A percentile compares a stretch with the other conserved stretches of the same genome.
These are phyloP conservation scores for Fraxinus sp. DNA, from an alignment of 305 asterid species.

Conservation along the genomic window DNA sequence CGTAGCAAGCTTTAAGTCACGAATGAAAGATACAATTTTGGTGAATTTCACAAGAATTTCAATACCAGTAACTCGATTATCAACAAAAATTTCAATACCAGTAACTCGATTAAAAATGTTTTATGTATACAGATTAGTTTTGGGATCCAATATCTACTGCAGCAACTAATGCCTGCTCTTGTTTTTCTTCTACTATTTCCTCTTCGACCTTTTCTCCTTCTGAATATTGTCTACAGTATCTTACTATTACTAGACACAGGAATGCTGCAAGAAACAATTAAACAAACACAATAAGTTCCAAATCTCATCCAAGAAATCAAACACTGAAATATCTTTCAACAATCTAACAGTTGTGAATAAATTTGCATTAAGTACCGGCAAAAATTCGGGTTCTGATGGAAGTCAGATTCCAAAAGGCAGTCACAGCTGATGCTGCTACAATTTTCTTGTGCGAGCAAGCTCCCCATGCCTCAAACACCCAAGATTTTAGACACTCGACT, in stretches of 20 bases:
- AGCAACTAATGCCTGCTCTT: conserved; percentile 41
- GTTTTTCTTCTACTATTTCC: conserved; percentile 19
- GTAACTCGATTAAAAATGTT: background rate
- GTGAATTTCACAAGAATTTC: no score
- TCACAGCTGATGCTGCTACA: conserved; percentile 61
- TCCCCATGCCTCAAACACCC: conserved; percentile 58
- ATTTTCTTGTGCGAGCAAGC: conserved; percentile 76
- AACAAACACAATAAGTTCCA: background rate
- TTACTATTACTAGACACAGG: conserved; percentile 65
- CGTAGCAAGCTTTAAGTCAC: no score
- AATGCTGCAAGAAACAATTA: conserved; percentile 52
- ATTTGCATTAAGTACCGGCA: conserved; percentile 50
- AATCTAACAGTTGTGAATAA: background rate
- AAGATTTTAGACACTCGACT: conserved; percentile 43
- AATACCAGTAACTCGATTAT: no score
- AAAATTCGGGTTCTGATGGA: conserved; percentile 68
- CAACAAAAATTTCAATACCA: no score
- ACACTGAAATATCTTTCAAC: background rate
- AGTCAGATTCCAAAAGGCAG: conserved; percentile 94
- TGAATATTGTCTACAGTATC: conserved; percentile 54
- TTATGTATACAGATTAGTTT: conserved; percentile 8
- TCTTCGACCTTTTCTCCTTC: conserved; percentile 32
- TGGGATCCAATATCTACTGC: conserved; percentile 35
- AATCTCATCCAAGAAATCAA: background rate
- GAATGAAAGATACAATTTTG: no score